Percentiles rank a stretch among this genome's conserved stretches.
phyloP scores from a whole-genome alignment of 345 rosid species.

The Populus tremula region DNA sequence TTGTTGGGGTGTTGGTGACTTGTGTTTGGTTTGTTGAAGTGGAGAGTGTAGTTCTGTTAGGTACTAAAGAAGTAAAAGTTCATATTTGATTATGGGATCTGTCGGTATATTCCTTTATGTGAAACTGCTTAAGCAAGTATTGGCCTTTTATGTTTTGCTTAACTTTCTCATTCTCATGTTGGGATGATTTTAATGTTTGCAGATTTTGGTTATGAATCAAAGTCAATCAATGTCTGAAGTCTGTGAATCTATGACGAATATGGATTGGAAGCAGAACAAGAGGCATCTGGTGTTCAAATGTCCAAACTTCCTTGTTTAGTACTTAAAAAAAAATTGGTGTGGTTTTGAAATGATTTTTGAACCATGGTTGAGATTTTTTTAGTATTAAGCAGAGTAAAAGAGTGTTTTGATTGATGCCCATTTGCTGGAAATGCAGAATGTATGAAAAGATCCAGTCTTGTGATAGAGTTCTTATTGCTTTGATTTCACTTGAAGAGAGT shows the following conservation, averaged over 20 bases:
- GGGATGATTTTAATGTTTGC: not conserved
- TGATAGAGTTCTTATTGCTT: not conserved
- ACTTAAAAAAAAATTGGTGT: not conserved
- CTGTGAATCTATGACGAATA: not conserved
- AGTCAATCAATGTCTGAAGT: constrained; percentile 4
- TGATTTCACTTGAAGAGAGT: constrained; percentile 9
- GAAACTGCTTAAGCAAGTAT: not conserved
- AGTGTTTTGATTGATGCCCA: not conserved
- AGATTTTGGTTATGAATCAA: constrained; percentile 2
- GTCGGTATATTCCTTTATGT: not conserved
- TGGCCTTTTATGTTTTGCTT: not conserved
- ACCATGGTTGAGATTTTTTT: not conserved
- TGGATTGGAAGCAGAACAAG: constrained; percentile 6
- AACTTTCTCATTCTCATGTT: not conserved
- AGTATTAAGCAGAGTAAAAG: not conserved
- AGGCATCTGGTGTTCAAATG: constrained; percentile 8
- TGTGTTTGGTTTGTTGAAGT: not conserved
- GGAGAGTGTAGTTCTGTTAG: not conserved
- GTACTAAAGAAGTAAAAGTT: not conserved
- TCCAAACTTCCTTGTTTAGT: not conserved
- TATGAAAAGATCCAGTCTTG: constrained; percentile 8
- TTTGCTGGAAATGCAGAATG: constrained; percentile 10
- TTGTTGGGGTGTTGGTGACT: no score
- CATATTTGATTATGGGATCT: not conserved
- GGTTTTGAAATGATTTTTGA: not conserved